Percentiles rank a stretch among this genome's conserved stretches.
These are phyloP conservation scores for Penicillium crystallinum DNA, from an alignment of 495 filamentous ascomycete genomes.

Conservation along the genomic window DNA sequence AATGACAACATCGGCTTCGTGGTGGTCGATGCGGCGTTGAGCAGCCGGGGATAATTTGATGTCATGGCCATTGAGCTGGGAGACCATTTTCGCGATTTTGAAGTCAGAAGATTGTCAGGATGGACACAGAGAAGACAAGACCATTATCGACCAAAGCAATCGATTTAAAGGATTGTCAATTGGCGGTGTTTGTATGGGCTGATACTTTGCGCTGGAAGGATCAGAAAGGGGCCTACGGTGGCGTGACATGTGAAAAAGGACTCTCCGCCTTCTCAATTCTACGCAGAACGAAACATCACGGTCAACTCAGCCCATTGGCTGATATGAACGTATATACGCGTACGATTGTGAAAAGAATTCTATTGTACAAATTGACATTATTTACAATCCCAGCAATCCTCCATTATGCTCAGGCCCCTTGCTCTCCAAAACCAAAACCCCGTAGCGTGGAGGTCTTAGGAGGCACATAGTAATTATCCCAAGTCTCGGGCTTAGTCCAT, in stretches of 20 bases:
- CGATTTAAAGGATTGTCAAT: slow-evolving; percentile 4
- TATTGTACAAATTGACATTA: slow-evolving; percentile 9
- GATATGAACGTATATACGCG: background rate
- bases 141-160: slow-evolving; percentile 1
- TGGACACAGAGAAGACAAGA: background rate
- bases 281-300: slow-evolving; percentile 6
- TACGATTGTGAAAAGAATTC: background rate
- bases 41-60: slow-evolving; percentile 23
- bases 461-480: slow-evolving; percentile 1
- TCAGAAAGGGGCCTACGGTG: slow-evolving; percentile 23
- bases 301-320: too few relatives aligned
- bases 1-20: slow-evolving; percentile 74
- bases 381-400: background rate
- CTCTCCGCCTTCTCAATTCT: slow-evolving; percentile 16
- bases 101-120: background rate
- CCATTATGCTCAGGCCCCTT: too few relatives aligned
- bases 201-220: slow-evolving; percentile 12
- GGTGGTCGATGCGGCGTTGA: slow-evolving; percentile 44
- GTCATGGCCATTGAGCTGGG: slow-evolving; percentile 25
- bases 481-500: background rate
- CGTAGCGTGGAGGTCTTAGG: too few relatives aligned
- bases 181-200: slow-evolving; percentile 15
- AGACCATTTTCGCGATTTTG: slow-evolving; percentile 15
- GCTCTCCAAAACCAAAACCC: too few relatives aligned
- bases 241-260: slow-evolving; percentile 37